phyloP scores from a whole-genome alignment of 257 asterid species.

The Datura wrightii region DNA sequence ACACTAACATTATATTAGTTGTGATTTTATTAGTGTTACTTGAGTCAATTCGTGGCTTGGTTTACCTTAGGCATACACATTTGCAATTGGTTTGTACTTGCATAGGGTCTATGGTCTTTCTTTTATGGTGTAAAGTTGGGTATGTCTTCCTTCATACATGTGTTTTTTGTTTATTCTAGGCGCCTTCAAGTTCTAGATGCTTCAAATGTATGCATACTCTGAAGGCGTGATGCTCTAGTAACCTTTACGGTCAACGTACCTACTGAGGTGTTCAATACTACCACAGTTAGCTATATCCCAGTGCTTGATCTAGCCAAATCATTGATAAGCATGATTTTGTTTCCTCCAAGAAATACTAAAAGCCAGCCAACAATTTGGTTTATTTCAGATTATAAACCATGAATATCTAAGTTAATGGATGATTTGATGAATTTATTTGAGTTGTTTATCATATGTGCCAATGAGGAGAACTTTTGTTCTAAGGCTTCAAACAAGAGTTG shows the following conservation, averaged over 20 bases:
- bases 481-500: not conserved
- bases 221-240: not conserved
- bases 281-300: not conserved
- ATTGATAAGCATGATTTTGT: not conserved
- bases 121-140: not conserved
- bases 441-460: not conserved
- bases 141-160: not conserved
- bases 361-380: slow-evolving; percentile 2
- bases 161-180: not conserved
- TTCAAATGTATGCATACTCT: slow-evolving; percentile 5
- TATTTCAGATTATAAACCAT: slow-evolving; percentile 56
- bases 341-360: not conserved
- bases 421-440: not conserved
- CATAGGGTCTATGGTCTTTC: not conserved
- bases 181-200: slow-evolving; percentile 3
- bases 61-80: not conserved
- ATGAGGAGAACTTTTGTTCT: not conserved
- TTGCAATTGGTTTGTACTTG: not conserved
- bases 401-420: not conserved
- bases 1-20: not conserved
- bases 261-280: not conserved
- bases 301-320: slow-evolving; percentile 11
- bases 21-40: not conserved
- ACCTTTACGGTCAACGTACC: not conserved
- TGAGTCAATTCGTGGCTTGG: not conserved